Conservation (phyloP, 495 filamentous ascomycete species). For the Hyaloscypha hepaticicola region DNA sequence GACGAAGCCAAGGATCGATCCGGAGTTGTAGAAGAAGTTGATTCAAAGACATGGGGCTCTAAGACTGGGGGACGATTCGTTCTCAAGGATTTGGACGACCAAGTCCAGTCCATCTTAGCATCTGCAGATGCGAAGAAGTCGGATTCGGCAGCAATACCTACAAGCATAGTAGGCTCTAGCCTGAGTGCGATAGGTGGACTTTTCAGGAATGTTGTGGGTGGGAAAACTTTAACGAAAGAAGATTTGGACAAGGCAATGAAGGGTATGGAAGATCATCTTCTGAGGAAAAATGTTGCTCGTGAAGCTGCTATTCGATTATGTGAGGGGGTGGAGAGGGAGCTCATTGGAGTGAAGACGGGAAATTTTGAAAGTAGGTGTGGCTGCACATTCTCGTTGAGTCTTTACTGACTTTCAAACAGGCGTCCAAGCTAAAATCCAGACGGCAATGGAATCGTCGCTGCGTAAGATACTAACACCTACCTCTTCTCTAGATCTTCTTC, state of each 20-base stretch:
- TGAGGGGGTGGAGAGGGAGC: slow-evolving; percentile 83
- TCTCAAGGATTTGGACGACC: slow-evolving; percentile 86
- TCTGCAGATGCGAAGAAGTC: slow-evolving; percentile 40
- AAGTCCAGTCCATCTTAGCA: slow-evolving; percentile 84
- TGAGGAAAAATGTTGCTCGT: slow-evolving; percentile 94
- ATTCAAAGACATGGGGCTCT: slow-evolving; percentile 76
- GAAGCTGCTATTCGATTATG: slow-evolving; percentile 92
- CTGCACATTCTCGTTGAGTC: neutral
- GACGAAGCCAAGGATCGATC: slow-evolving; percentile 42
- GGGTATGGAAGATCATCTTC: slow-evolving; percentile 91
- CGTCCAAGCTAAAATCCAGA: slow-evolving; percentile 76
- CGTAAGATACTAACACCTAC: slow-evolving; percentile 95
- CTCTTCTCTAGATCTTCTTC: slow-evolving; percentile 87
- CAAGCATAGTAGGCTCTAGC: slow-evolving; percentile 72
- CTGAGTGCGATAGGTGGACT: slow-evolving; percentile 79
- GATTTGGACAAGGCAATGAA: slow-evolving; percentile 90
- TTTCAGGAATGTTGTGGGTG: slow-evolving; percentile 91
- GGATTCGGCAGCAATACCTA: slow-evolving; percentile 35
- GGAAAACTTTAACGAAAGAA: slow-evolving; percentile 82
- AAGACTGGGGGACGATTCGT: slow-evolving; percentile 88
- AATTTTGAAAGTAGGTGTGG: slow-evolving; percentile 76
- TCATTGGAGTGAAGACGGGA: slow-evolving; percentile 87
- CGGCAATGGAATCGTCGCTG: slow-evolving; percentile 85
- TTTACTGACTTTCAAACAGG: slow-evolving; percentile 36
- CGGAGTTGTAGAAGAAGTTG: slow-evolving; percentile 66